Base-by-base conservation (phyloP, 2,329 filamentous ascomycete species). In the Hypoxylon sp. region DNA sequence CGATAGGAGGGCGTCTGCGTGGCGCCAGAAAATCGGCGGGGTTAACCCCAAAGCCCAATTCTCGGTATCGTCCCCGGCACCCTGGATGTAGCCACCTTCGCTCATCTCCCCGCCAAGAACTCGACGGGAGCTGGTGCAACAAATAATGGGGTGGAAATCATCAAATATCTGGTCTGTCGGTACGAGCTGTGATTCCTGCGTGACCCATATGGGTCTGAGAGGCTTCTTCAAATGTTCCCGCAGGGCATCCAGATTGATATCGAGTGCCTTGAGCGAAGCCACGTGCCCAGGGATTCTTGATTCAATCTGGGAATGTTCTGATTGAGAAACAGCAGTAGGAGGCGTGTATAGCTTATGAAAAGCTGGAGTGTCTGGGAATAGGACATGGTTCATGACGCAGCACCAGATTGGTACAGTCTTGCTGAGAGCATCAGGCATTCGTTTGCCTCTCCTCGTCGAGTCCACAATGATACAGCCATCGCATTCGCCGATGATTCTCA, bases 361-460 rank as follows among this genome's bases (percentile, higher is more conserved):
- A 5, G 10, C 62, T 22, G 82, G 72, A 19, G 84, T 31, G 1
- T 72, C 80, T 0, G 92, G 91, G 77, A 97, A 97, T 3, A 98
- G 82, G 2, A 89, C 83, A 51, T 87, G 85, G 80, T 98, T 98
- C 74, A 98, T 81, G 17, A 98, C 93, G 68, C 91, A 89, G 80
- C 92, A 94, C 96, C 96, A 99, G 69, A 97, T 92, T 1, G 96
- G 95, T 26, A 98, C 85, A 0, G 96, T 98, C 80, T 97, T 98
- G 74, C 92, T 94, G 17, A 99, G 86, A 14, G 96, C 94, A 81
- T 99, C 96, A 0, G 96, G 95, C 90, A 98, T 97, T 73, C 92
- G 88, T 83, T 98, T 98, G 9, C 96, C 96, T 57, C 95, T 87
- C 62, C 96, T 86, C 0, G 96, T 99, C 26, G 94, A 98, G 81